Base-by-base conservation (phyloP, 2,329 filamentous ascomycete species). In the Cytospora mali region DNA sequence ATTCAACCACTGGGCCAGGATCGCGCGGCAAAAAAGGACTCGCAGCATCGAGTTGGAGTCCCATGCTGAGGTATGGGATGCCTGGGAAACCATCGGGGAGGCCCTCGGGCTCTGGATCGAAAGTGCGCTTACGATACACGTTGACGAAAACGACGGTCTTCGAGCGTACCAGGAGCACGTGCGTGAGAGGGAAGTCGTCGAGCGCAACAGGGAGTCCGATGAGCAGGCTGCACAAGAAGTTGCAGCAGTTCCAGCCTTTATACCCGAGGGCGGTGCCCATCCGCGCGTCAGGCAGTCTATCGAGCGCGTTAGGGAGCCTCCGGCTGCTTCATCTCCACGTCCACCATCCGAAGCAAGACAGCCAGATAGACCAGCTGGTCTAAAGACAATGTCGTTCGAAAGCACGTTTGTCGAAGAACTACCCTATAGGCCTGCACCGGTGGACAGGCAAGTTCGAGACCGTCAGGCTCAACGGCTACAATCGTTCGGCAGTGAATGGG, bases 101-200 rank as follows among this genome's bases (percentile, higher is more conserved):
- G 63, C 62, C 27, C 61, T 66, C 4, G 80, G 82, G 59, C 74
- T 77, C 28, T 84, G 83, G 82, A 75, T 75, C 57, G 71, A 71
- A 16, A 74, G 50, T 46, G 60, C 65, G 61, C 61, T 63, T 54
- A 63, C 61, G 25, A 63, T 65, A 53, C 63, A 63, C 55, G 49
- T 65, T 25, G 61, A 60, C 39, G 63, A 65, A 56, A 63, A 63
- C 13, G 61, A 65, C 23, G 63, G 61, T 51, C 57, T 65, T 11
- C 63, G 48, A 11, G 61, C 61, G 13, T 65, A 65, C 55, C 63
- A 63, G 54, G 63, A 65, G 11, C 61, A 65, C 48, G 52, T 65
- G 48, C 63, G 60, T 13, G 56, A 63, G 49, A 48, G 52, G 16
- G 55, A 55, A 28, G 51, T 48, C 14, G 52, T 62, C 10, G 56